Conservation (phyloP, 306 rosid species). For the Acacia acuminata region DNA sequence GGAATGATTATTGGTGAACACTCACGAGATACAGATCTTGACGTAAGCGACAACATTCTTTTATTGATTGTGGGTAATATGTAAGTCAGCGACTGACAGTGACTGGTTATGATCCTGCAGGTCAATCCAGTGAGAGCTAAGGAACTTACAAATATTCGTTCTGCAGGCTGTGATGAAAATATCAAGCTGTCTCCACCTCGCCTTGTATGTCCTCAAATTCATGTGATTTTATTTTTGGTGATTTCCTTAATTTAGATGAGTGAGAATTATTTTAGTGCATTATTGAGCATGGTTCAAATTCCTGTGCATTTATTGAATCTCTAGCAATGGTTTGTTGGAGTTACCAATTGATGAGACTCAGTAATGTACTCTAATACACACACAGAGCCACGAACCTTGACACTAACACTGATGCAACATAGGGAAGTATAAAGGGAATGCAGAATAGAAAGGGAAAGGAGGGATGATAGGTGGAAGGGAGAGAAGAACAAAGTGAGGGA, state of each 20-base stretch:
- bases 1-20: conserved; percentile 98
- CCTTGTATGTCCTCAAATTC: conserved; percentile 58
- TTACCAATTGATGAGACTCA: neutral
- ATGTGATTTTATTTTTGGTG: conserved; percentile 20
- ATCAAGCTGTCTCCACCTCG: conserved; percentile 95
- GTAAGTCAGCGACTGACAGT: conserved; percentile 30
- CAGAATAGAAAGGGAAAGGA: neutral
- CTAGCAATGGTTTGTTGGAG: neutral
- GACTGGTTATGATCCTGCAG: conserved; percentile 47
- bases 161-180: conserved; percentile 80
- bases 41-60: conserved; percentile 55
- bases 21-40: conserved; percentile 88
- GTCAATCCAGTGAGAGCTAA: conserved; percentile 81
- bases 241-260: conserved; percentile 5
- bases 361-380: too few relatives aligned
- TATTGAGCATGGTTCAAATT: neutral
- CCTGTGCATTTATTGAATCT: neutral
- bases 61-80: conserved; percentile 20
- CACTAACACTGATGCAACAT: too few relatives aligned
- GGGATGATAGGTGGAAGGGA: neutral
- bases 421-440: neutral
- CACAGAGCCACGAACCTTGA: too few relatives aligned
- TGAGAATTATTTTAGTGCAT: conserved; percentile 7
- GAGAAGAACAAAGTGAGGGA: too few relatives aligned
- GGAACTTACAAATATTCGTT: conserved; percentile 75